Evolutionary conservation across 108 stramenopile species (phyloP).

Genomic region (Nitzschia sp.): DNA sequence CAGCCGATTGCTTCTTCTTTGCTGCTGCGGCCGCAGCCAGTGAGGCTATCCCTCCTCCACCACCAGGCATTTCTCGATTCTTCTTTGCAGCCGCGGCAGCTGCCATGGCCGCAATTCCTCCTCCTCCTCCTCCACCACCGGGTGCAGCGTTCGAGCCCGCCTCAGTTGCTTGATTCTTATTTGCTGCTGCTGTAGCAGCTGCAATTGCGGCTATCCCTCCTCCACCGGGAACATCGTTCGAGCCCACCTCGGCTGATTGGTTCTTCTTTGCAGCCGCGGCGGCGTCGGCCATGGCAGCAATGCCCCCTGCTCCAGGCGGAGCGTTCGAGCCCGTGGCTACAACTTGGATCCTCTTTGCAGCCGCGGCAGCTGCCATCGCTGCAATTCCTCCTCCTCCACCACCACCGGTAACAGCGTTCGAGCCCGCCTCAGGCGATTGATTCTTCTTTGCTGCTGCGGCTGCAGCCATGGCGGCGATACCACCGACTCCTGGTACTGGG

Average conservation of each 20-base stretch:
- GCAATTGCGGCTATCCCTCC: slow-evolving; percentile 26
- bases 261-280: slow-evolving; percentile 11
- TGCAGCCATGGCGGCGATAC: slow-evolving; percentile 32
- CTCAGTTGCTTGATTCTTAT: background rate
- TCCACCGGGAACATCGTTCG: background rate
- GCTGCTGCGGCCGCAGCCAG: slow-evolving; percentile 19
- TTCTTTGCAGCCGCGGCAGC: slow-evolving; percentile 5
- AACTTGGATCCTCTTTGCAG: slow-evolving; percentile 12
- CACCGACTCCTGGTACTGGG: slow-evolving; percentile 7
- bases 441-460: slow-evolving; percentile 20
- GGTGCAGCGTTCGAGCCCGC: background rate
- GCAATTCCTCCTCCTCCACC: slow-evolving; percentile 35
- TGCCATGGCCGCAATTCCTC: slow-evolving; percentile 24
- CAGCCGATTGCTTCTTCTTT: background rate
- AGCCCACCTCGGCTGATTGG: background rate
- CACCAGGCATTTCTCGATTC: background rate
- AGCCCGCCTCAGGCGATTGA: background rate
- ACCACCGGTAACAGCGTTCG: background rate
- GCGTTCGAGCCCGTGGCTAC: slow-evolving; percentile 15
- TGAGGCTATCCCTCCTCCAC: slow-evolving; percentile 14
- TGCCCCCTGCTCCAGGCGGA: background rate
- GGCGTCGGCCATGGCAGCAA: slow-evolving; percentile 20
- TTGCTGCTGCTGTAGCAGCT: slow-evolving; percentile 16
- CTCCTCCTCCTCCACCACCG: background rate
- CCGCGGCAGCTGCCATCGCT: slow-evolving; percentile 36